Conservation (phyloP, 73 alveolate genomes). For the Tetrahymena elliotti region DNA sequence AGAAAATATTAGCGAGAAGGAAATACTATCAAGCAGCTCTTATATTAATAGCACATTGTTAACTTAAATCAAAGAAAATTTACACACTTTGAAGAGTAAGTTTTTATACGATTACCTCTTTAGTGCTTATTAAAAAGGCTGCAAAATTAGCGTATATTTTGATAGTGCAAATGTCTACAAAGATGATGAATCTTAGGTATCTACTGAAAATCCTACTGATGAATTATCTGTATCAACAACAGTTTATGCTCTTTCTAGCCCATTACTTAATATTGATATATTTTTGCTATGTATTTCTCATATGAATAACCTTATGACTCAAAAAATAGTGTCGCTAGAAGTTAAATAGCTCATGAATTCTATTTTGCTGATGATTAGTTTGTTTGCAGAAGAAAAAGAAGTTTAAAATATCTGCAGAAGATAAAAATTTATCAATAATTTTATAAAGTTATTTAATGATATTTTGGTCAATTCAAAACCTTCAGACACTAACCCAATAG, state of each 20-base stretch:
- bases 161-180: background rate
- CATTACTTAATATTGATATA: background rate
- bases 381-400: background rate
- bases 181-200: background rate
- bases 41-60: background rate
- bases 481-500: background rate
- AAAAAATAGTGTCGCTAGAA: background rate
- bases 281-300: background rate
- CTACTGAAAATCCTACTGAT: background rate
- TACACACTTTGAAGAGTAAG: background rate
- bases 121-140: background rate
- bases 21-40: background rate
- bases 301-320: background rate
- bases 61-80: background rate
- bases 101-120: background rate
- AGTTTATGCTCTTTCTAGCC: background rate
- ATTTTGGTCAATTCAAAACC: background rate
- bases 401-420: background rate
- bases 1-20: background rate
- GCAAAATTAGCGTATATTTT: background rate
- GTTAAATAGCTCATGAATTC: background rate
- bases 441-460: background rate
- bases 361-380: background rate
- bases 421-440: background rate
- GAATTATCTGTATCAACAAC: background rate